Evolutionary conservation across 305 asterid species (phyloP), one percentile per base, ranked within the genome.

Genomic region (Rubia balearica): DNA sequence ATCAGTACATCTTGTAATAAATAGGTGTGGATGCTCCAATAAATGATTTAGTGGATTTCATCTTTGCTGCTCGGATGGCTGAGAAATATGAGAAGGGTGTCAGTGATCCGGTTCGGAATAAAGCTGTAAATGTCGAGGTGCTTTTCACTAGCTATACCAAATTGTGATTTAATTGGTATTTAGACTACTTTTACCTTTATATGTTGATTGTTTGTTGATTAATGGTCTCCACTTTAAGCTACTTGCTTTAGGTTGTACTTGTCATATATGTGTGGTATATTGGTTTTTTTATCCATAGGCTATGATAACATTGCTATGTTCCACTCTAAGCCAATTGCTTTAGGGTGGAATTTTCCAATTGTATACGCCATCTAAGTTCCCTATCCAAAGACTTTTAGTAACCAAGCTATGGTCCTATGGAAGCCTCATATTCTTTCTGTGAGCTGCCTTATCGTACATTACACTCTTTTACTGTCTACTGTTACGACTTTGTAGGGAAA

Each of bases 61-160:
- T 93, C 59, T 83, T 93, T 81, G 97, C 98, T 76, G 86, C 88
- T 69, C 82, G 89, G 80, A 88, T 91, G 82, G 87, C 92, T 74
- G 87, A 69, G 68, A 87, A 87, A 79, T 81, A 75, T 56, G 89
- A 88, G 69, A 88, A 83, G 73, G 81, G 77, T 77, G 79, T 80
- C 22, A 71, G 71, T 51, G 72, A 70, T 80, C 74, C 82, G 57
- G 43, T 65, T 70, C 66, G 68, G 30, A 79, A 73, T 67, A 81
- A 77, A 76, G 85, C 65, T 8, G 67, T 69, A 78, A 95, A 75
- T 40, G 62, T 61, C 68, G 78, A 84, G 98, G 94, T 93, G 62
- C 75, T 75, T 70, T 69, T 62, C 48, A 51, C 33, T 17, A 66
- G 42, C 24, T 67, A 4, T 6, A 24, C 43, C 2, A 7, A 22